These are phyloP conservation scores for Monosporascus sp. DNA, from an alignment of 2,329 filamentous ascomycete species.

Conservation along the genomic window DNA sequence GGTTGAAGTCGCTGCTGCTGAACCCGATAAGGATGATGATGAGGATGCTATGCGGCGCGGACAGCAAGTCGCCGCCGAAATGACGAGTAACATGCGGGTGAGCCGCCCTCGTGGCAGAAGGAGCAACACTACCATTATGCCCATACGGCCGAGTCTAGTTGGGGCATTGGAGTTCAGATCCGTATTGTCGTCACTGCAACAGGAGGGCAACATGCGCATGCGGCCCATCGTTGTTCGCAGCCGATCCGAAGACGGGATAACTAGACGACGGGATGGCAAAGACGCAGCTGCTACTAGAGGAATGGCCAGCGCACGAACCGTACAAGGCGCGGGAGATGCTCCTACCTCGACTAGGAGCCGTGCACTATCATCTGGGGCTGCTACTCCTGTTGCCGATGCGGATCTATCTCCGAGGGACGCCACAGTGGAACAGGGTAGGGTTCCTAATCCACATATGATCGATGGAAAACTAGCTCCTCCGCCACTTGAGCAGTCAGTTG, in stretches of 20 bases:
- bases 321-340: conserved; percentile 8
- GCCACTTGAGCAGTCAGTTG: conserved; percentile 9
- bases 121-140: conserved; percentile 70
- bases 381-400: conserved; percentile 29
- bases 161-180: conserved; percentile 92
- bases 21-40: conserved; percentile 43
- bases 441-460: conserved; percentile 20
- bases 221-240: conserved; percentile 64
- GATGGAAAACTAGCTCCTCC: conserved; percentile 29
- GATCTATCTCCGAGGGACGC: conserved; percentile 36
- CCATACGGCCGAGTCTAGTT: conserved; percentile 87
- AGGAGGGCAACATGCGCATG: conserved; percentile 69
- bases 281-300: conserved; percentile 3
- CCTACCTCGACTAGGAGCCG: conserved; percentile 30
- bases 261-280: neutral
- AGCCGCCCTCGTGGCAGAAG: conserved; percentile 60
- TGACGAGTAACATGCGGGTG: conserved; percentile 90
- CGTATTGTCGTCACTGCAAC: conserved; percentile 79
- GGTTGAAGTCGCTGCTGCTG: conserved; percentile 40
- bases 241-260: conserved; percentile 57
- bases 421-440: conserved; percentile 21
- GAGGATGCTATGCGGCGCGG: conserved; percentile 52
- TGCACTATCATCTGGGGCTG: conserved; percentile 43
- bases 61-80: conserved; percentile 66
- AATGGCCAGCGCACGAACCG: conserved; percentile 11